phyloP scores from a whole-genome alignment of 2,329 filamentous ascomycete species.

The Corynespora cassiicola region DNA sequence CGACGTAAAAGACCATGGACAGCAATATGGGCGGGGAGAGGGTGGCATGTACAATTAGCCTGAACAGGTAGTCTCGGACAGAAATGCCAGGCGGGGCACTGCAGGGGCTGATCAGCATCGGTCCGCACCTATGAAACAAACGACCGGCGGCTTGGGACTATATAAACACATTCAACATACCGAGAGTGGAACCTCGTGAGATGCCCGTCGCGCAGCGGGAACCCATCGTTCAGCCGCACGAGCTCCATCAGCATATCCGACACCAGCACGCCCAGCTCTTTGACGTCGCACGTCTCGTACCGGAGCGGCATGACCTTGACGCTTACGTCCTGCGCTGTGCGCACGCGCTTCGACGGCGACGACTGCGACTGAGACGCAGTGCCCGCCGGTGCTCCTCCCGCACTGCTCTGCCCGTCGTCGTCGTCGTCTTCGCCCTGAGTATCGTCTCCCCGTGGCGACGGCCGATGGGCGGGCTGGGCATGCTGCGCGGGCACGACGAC shows the following conservation, averaged over 20 bases:
- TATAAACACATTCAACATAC: constrained; percentile 60
- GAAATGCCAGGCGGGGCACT: constrained; percentile 87
- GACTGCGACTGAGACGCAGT: constrained; percentile 18
- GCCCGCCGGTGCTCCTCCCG: constrained; percentile 22
- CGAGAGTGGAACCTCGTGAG: constrained; percentile 95
- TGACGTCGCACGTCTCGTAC: constrained; percentile 83
- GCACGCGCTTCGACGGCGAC: constrained; percentile 40
- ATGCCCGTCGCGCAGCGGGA: constrained; percentile 83
- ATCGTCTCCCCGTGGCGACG: constrained; percentile 17
- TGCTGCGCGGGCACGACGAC: constrained; percentile 24
- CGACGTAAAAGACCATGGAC: constrained; percentile 99
- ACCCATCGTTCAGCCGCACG: constrained; percentile 88
- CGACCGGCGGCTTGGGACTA: neutral
- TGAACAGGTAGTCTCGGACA: constrained; percentile 90
- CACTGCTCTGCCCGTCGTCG: constrained; percentile 14
- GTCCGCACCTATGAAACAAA: too few species aligned
- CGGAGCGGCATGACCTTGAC: constrained; percentile 69
- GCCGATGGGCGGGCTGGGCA: constrained; percentile 16
- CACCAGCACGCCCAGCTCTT: constrained; percentile 89
- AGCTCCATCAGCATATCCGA: constrained; percentile 95
- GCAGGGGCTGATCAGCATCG: constrained; percentile 10
- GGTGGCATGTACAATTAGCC: constrained; percentile 91
- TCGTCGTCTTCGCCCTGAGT: too few species aligned
- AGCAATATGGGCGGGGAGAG: constrained; percentile 92
- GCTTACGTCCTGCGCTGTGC: constrained; percentile 47